phyloP scores from a whole-genome alignment of 805 yeast genomes.

The Candida saitoana region DNA sequence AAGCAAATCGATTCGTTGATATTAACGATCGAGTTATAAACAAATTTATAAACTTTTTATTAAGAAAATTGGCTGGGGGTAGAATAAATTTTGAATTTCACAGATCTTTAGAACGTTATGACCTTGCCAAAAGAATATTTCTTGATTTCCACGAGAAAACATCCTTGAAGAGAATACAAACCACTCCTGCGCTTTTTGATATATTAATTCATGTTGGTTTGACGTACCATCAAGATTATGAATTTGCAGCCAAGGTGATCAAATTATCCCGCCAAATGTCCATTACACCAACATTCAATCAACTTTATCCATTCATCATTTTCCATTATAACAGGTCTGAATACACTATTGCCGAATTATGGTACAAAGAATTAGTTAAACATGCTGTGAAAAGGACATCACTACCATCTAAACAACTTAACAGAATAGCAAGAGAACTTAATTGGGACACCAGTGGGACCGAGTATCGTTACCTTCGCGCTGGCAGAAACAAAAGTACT shows the following conservation, averaged over 20 bases:
- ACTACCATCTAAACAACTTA: constrained; percentile 23
- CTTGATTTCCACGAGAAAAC: constrained; percentile 18
- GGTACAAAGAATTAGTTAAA: constrained; percentile 33
- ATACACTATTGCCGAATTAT: constrained; percentile 26
- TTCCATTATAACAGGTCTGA: constrained; percentile 32
- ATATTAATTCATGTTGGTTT: constrained; percentile 29
- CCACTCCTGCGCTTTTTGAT: constrained; percentile 24
- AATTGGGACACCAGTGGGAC: constrained; percentile 35
- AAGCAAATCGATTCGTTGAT: neutral
- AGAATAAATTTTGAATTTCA: constrained; percentile 2
- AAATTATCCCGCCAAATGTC: constrained; percentile 20
- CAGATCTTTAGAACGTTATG: constrained; percentile 12
- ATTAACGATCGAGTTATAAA: constrained; percentile 3
- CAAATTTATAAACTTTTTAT: constrained; percentile 20
- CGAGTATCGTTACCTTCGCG: constrained; percentile 22
- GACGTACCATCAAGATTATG: constrained; percentile 27
- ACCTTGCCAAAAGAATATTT: constrained; percentile 24
- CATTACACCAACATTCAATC: constrained; percentile 37
- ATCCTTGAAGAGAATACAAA: constrained; percentile 10
- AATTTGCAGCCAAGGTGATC: constrained; percentile 29
- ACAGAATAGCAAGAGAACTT: constrained; percentile 30
- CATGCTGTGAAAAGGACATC: constrained; percentile 30
- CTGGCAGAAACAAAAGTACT: constrained; percentile 20
- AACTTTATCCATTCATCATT: constrained; percentile 34
- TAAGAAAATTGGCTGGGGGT: constrained; percentile 17